Percentiles rank a stretch among this genome's conserved stretches.
These are phyloP conservation scores for Gyrodon lividus DNA, from an alignment of 768 basidiomycete genomes.

Conservation along the genomic window DNA sequence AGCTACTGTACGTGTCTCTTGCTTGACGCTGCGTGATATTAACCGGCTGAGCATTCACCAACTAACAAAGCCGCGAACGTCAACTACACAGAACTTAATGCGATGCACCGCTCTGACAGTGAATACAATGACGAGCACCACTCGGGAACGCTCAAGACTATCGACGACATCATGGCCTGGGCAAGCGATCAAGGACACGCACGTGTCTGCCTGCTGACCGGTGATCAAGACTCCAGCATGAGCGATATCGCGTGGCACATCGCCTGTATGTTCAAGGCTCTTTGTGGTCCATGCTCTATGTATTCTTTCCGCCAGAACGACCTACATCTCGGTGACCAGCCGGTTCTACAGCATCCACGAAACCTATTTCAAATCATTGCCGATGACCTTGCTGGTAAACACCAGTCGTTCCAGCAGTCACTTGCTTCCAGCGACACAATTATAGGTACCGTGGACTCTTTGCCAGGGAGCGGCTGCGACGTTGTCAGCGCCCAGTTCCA, in stretches of 20 bases:
- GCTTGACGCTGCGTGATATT: neutral
- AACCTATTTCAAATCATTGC: neutral
- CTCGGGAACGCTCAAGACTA: neutral
- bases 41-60: neutral
- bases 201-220: neutral
- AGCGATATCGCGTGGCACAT: neutral
- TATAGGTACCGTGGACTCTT: neutral
- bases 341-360: neutral
- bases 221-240: neutral
- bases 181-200: neutral
- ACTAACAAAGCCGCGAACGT: neutral
- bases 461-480: neutral
- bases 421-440: neutral
- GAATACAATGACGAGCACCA: neutral
- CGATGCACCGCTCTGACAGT: neutral
- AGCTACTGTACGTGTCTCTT: neutral
- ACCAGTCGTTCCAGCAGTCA: neutral
- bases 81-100: neutral
- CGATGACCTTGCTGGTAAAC: neutral
- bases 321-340: neutral
- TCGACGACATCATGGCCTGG: neutral
- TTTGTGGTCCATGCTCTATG: neutral
- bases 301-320: neutral
- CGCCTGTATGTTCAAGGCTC: neutral
- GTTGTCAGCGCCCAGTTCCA: conserved; percentile 24